Evolutionary conservation across 768 basidiomycete genomes (phyloP).

Genomic region (Kondoa subrosea): DNA sequence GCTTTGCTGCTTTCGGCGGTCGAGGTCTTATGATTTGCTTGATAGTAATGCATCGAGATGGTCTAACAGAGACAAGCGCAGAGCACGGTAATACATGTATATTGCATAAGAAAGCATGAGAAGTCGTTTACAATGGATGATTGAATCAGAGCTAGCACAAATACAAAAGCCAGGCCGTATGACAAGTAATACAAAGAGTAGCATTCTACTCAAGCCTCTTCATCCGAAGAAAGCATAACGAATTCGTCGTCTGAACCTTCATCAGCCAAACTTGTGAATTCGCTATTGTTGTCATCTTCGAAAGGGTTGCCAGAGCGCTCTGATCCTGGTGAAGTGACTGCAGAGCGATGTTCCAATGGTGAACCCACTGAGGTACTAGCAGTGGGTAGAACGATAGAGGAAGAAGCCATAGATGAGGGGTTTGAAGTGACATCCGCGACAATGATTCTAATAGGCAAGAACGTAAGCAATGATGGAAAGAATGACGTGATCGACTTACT

Average conservation of each 20-base stretch:
- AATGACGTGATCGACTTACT: no score
- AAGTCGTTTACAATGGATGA: no score
- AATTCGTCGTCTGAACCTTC: constrained; percentile 1
- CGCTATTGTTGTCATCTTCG: neutral
- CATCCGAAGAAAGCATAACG: neutral
- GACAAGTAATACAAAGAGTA: no score
- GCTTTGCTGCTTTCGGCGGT: neutral
- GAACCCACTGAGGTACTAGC: neutral
- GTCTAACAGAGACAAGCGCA: no score
- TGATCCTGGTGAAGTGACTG: neutral
- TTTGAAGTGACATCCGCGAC: neutral
- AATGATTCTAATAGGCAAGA: neutral
- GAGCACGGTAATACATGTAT: no score
- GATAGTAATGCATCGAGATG: no score
- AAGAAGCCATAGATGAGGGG: neutral
- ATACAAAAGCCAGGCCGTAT: no score
- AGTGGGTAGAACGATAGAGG: constrained; percentile 1
- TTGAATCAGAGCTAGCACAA: no score
- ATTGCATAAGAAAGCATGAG: no score
- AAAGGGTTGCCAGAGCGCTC: neutral
- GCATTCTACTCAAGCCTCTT: neutral
- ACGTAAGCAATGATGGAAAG: neutral
- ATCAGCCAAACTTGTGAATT: neutral
- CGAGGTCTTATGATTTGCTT: no score
- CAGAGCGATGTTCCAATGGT: neutral